Base-by-base conservation (phyloP, 257 asterid genomes). In the Knoxia roxburghii region DNA sequence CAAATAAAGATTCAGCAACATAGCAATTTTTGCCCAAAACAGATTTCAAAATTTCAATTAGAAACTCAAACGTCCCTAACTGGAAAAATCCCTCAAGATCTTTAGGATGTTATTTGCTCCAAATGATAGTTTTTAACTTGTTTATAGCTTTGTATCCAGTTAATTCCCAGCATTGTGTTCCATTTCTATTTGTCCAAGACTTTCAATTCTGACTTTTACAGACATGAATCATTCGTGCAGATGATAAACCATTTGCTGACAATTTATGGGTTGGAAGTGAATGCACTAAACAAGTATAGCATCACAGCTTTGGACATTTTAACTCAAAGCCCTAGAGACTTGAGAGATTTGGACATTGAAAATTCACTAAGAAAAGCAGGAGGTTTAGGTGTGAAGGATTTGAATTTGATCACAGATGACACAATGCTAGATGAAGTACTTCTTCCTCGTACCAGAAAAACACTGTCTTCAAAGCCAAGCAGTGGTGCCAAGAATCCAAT, bases 301-400 rank as follows among this genome's bases (percentile, higher is more conserved):
- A 66, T 49, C 14, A 84, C 85, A 55, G 71, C 82, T 56, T 45
- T 77, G 54, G 85, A 84, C 59, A 17, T 79, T 60, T 69, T 81
- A 32, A 68, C 6, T 66, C 82, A 77, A 55, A 77, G 82, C 72
- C 84, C 81, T 18, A 68, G 78, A 67, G 82, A 70, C 46, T n/a
- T 80, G 45, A 73, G 71, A 79, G 83, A 81, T 41, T 74, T 77
- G 77, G 83, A 81, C 15, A 73, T 81, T n/a, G 79, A 74, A 50
- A 32, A 61, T 26, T 15, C 57, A 9, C 75, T 81, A 14, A 40
- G 21, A 4, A 54, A 57, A 0, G 81, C 81, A 1, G 80, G 84
- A 53, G 89, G 78, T 68, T 57, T 67, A 1, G 65, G 30, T 46
- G 76, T 20, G 2, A 74, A 76, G 46, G 78, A 72, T 60, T 20